phyloP scores from a whole-genome alignment of 192 early-diverging fungal genomes.

The Podochytrium sp. region DNA sequence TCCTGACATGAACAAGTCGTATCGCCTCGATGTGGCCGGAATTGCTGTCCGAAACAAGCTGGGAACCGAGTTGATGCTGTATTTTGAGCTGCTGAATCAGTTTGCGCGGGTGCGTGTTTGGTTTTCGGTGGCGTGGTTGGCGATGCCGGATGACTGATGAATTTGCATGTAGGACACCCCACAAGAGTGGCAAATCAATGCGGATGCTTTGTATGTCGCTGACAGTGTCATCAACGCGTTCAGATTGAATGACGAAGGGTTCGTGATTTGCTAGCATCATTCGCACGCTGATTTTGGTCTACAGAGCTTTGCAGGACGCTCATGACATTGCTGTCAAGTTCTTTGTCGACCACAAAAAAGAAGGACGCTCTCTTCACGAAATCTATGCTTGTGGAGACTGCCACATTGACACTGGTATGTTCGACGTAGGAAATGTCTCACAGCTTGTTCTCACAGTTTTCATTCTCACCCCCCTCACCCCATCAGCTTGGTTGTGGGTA shows the following conservation, averaged over 20 bases:
- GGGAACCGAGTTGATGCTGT: conserved; percentile 73
- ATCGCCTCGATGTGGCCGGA: conserved; percentile 63
- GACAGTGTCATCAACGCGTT: conserved; percentile 82
- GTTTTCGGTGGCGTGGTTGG: not conserved
- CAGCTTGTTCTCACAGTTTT: not conserved
- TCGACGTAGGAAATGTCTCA: not conserved
- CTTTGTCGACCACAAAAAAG: conserved; percentile 60
- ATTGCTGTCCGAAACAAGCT: conserved; percentile 72
- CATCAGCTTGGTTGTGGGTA: conserved; percentile 20
- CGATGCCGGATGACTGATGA: not conserved
- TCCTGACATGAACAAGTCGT: conserved; percentile 69
- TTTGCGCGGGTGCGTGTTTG: conserved; percentile 56
- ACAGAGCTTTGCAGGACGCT: conserved; percentile 42
- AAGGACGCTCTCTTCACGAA: conserved; percentile 62
- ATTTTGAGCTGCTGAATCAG: conserved; percentile 76
- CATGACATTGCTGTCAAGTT: conserved; percentile 66
- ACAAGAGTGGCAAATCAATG: conserved; percentile 65
- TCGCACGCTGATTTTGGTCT: not conserved
- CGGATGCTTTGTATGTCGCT: conserved; percentile 81
- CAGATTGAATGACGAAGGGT: conserved; percentile 49
- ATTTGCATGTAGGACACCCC: conserved; percentile 58
- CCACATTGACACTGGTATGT: conserved; percentile 64
- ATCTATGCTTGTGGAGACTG: conserved; percentile 88
- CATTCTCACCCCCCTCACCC: not conserved
- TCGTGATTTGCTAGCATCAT: not conserved